phyloP scores from a whole-genome alignment of 2,329 filamentous ascomycete species.

The Clonostachys byssicola region DNA sequence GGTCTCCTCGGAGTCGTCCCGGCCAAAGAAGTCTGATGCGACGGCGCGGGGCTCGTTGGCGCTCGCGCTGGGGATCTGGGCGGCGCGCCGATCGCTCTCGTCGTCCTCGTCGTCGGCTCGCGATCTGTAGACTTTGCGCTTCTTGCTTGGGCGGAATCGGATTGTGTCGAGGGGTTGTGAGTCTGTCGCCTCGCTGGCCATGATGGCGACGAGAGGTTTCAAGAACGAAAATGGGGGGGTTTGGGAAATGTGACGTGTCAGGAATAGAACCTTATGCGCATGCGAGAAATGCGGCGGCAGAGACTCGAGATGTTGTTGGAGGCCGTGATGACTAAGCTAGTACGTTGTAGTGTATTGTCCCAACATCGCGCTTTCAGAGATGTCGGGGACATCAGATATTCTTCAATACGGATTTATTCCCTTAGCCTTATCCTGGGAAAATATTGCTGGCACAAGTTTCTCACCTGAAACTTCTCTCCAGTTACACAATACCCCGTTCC shows the following conservation, averaged over 20 bases:
- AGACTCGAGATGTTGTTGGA: too few relatives aligned
- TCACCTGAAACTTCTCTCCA: too few relatives aligned
- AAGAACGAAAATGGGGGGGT: background rate
- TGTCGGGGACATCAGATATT: too few relatives aligned
- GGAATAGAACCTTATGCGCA: too few relatives aligned
- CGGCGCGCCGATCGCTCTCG: background rate
- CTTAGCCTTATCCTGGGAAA: too few relatives aligned
- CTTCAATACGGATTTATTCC: too few relatives aligned
- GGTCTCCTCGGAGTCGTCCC: conserved; percentile 5
- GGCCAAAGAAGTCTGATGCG: conserved; percentile 3
- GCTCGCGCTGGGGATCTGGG: background rate
- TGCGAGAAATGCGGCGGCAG: too few relatives aligned
- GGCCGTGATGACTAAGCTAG: too few relatives aligned
- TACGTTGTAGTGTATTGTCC: too few relatives aligned
- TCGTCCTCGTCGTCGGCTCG: conserved; percentile 23
- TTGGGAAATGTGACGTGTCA: background rate
- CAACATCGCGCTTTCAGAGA: too few relatives aligned
- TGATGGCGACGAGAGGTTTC: conserved; percentile 2
- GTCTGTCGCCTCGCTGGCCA: conserved; percentile 14
- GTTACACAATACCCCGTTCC: too few relatives aligned
- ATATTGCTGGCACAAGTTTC: too few relatives aligned
- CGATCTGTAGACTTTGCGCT: conserved; percentile 55
- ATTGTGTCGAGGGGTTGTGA: conserved; percentile 17
- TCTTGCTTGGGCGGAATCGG: conserved; percentile 54
- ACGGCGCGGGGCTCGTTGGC: background rate